Evolutionary conservation across 352 stramenopile species (phyloP), one percentile per base, ranked within the genome.

Genomic region (Globisporangium paddicum): DNA sequence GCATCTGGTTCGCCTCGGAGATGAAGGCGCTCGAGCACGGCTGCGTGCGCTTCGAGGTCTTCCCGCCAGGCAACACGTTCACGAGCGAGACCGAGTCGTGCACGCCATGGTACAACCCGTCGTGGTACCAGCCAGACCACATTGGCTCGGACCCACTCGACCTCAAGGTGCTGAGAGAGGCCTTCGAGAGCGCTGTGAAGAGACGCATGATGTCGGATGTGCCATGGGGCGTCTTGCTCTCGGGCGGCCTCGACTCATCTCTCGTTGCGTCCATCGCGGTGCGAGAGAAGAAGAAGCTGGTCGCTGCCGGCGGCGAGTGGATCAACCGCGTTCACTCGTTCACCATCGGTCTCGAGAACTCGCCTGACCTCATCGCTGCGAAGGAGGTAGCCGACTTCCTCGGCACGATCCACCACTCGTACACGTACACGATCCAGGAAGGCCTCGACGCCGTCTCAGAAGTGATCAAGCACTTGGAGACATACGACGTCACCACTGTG

Each of bases 161-260:
- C 61, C 71, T 95, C 7, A 64, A 46, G 30, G 66, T 79, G 55
- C 77, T 99, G 16, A 85, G 96, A 25, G 64, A 90, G 35, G 78
- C 91, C 13, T 99, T 99, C 67, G 95, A 98, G 68, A 86, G 86
- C 37, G 78, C 97, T 6, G 96, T 99, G 21, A 96, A 90, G 63
- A 82, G 95, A 52, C 88, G 96, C 55, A 99, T 99, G 95, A 99
- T 99, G 97, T 97, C 95, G 13, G 97, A 99, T 65, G 97, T 99
- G 28, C 96, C 96, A 30, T 99, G 96, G 96, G 97, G 97, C 56
- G 96, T 99, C 35, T 74, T 99, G 60, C 90, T 99, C 18, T 98
- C 90, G 10, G 97, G 97, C 51, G 97, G 97, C 11, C 79, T 99
- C 21, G 97, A 99, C 74, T 99, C 96, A 45, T 99, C 96, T 18